Conservation (phyloP, 495 filamentous ascomycete genomes). For the Emericellopsis terricola region DNA sequence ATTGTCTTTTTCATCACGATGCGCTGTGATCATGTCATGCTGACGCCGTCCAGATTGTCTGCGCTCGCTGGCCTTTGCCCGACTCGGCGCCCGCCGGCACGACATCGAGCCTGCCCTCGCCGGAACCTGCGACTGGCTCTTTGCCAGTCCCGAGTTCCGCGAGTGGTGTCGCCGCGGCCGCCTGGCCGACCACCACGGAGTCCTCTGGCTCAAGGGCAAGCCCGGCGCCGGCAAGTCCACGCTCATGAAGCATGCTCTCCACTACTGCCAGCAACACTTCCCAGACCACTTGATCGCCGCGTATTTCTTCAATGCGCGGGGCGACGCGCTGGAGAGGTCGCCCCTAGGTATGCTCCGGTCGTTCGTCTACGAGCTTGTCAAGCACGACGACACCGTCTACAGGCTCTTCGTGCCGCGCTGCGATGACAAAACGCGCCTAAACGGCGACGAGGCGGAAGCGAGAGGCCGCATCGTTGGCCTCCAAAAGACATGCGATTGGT, state of each 20-base stretch:
- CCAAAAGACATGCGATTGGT: too few species aligned
- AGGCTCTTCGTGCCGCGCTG: background rate
- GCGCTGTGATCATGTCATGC: too few species aligned
- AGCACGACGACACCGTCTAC: slow-evolving; percentile 1
- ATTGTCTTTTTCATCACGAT: too few species aligned
- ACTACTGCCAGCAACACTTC: background rate
- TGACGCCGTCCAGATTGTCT: too few species aligned
- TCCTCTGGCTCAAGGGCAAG: slow-evolving; percentile 12
- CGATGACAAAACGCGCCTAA: background rate
- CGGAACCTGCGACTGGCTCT: slow-evolving; percentile 5
- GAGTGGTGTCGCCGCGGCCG: background rate
- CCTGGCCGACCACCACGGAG: slow-evolving; percentile 3
- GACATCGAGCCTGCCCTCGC: slow-evolving; percentile 1
- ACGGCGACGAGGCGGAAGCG: background rate
- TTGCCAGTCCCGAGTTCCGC: slow-evolving; percentile 2
- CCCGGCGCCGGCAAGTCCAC: slow-evolving; percentile 11
- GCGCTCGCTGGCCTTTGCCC: too few species aligned
- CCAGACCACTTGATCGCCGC: slow-evolving; percentile 10
- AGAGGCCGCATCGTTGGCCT: too few species aligned
- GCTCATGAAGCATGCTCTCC: slow-evolving; percentile 7
- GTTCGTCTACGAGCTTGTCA: slow-evolving; percentile 10
- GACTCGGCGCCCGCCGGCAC: too few species aligned
- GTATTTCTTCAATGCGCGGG: slow-evolving; percentile 33
- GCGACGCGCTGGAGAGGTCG: slow-evolving; percentile 22
- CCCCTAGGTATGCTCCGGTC: slow-evolving; percentile 29